Base-by-base conservation (phyloP, 2,329 filamentous ascomycete species). In the Colletotrichum acutatum region DNA sequence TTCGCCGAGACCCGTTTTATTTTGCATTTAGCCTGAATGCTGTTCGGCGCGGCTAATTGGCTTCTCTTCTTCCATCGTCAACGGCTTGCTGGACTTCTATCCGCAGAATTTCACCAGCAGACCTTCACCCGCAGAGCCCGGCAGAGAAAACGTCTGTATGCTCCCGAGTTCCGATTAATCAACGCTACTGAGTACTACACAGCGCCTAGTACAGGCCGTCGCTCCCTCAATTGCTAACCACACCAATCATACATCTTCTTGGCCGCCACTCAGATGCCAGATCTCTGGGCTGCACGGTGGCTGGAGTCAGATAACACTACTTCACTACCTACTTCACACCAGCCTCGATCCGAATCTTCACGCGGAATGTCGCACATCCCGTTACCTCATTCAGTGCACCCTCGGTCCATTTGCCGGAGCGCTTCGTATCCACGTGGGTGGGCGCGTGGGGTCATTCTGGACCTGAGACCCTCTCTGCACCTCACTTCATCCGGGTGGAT, bases 11-110 rank as follows among this genome's bases (percentile, higher is more conserved):
- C 71, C 70, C 71, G 57, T 61, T 58, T 64, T 65, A 58, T 66
- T 66, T 67, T 30, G 22, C 37, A 71, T 74, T 74, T 71, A 74
- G 71, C 73, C 73, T 74, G 61, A 74, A 74, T 57, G 14, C 61
- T 46, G 34, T 70, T 30, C 46, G 57, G 53, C 30, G 71, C 66
- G 73, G 73, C 66, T 74, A 74, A 74, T 74, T 63, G 71, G 68
- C 52, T 58, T 62, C 58, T 62, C 24, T 59, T 71, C 66, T 72
- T 60, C 66, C 54, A 49, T 65, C 66, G 24, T 28, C 46, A 65
- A 49, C 32, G 19, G 5, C 46, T 66, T 66, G 56, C 26, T 56
- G 53, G 26, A 56, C 22, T 56, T 56, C 26, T 28, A 26, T 56
- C 53, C 53, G 26, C 19, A 70, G 49, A 53, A 62, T n/a, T 58